Conservation (phyloP, 306 rosid genomes). For the Sicyos baderoa region DNA sequence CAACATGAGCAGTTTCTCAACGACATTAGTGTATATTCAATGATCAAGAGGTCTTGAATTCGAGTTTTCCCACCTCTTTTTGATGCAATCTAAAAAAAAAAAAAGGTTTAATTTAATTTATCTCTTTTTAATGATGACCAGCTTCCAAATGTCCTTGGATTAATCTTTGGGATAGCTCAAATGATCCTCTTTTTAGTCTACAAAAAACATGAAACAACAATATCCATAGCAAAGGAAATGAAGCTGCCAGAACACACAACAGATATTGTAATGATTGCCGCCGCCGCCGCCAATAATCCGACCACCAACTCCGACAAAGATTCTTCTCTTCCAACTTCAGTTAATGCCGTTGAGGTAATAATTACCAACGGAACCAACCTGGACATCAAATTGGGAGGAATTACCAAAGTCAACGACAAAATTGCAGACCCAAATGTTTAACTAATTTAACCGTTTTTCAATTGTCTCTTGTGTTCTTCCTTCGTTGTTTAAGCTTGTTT, state of each 20-base stretch:
- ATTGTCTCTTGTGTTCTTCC: not conserved
- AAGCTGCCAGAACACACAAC: slow-evolving; percentile 53
- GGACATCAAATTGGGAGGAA: not conserved
- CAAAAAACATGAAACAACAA: slow-evolving; percentile 31
- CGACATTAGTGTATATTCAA: too few relatives aligned
- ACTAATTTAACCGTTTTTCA: not conserved
- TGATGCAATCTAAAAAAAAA: too few relatives aligned
- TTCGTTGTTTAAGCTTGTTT: not conserved
- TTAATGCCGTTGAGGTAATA: not conserved
- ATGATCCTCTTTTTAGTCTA: slow-evolving; percentile 53
- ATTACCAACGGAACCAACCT: not conserved
- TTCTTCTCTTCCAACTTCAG: not conserved
- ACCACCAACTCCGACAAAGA: not conserved
- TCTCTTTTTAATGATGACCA: slow-evolving; percentile 24
- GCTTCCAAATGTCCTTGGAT: slow-evolving; percentile 82
- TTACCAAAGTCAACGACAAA: not conserved
- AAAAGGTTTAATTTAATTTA: too few relatives aligned
- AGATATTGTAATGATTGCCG: slow-evolving; percentile 28
- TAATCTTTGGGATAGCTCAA: slow-evolving; percentile 65
- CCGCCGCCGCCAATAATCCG: slow-evolving; percentile 1
- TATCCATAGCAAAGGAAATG: slow-evolving; percentile 23
- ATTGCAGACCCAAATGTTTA: not conserved
- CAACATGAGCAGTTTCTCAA: too few relatives aligned
- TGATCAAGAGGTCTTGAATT: too few relatives aligned
- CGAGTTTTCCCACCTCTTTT: too few relatives aligned